Evolutionary conservation across 306 rosid species (phyloP).

Genomic region (Arachis stenosperma): DNA sequence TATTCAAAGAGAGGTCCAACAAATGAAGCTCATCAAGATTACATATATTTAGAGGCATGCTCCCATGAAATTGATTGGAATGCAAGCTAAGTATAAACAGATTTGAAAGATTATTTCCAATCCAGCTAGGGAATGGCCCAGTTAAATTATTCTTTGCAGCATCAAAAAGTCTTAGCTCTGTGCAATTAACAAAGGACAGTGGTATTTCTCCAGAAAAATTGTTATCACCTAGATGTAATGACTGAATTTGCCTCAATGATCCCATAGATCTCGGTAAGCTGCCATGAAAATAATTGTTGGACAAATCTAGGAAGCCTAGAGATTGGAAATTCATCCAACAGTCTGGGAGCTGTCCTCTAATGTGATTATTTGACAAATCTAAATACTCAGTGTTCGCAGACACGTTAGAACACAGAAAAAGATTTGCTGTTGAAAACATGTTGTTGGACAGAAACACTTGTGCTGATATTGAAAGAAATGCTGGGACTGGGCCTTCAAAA

Average conservation of each 20-base stretch:
- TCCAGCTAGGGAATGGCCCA: neutral
- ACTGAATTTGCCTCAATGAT: neutral
- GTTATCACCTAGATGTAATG: slow-evolving; percentile 2
- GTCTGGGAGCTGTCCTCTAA: neutral
- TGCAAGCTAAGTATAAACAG: neutral
- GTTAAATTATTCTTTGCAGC: neutral
- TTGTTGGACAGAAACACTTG: neutral
- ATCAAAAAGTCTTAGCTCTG: neutral
- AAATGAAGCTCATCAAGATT: neutral
- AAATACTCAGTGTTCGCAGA: neutral
- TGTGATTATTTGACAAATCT: neutral
- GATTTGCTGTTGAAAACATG: neutral
- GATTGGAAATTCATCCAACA: neutral
- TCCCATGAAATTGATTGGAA: slow-evolving; percentile 10
- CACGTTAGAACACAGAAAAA: neutral
- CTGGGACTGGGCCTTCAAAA: neutral
- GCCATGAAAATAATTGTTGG: neutral
- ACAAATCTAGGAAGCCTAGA: neutral
- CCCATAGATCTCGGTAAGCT: slow-evolving; percentile 14
- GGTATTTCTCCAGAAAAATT: slow-evolving; percentile 16
- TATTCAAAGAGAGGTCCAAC: neutral
- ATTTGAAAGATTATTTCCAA: neutral
- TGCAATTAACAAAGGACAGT: neutral
- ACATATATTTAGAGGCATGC: slow-evolving; percentile 11
- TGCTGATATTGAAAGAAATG: neutral